Conservation (phyloP, 2,329 filamentous ascomycete species). For the Didymella glomerata region DNA sequence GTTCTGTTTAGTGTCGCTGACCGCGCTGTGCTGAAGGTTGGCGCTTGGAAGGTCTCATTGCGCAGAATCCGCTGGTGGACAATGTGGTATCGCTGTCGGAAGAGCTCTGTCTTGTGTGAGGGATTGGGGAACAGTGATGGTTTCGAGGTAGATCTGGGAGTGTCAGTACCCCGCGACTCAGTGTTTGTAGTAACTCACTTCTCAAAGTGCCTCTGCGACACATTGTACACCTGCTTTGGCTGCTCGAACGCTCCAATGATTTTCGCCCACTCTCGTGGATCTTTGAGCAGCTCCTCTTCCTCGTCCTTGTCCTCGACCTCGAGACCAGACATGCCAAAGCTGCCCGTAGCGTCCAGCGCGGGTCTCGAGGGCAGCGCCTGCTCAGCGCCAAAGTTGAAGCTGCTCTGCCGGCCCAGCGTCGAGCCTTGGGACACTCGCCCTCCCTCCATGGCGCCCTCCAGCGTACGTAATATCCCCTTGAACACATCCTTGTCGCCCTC, state of each 20-base stretch:
- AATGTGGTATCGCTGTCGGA: slow-evolving; percentile 89
- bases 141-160: slow-evolving; percentile 50
- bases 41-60: slow-evolving; percentile 91
- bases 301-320: slow-evolving; percentile 62
- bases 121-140: slow-evolving; percentile 70
- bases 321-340: slow-evolving; percentile 65
- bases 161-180: slow-evolving; percentile 22
- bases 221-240: slow-evolving; percentile 79
- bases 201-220: slow-evolving; percentile 89
- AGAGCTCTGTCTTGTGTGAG: slow-evolving; percentile 82
- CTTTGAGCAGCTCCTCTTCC: slow-evolving; percentile 65
- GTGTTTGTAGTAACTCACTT: slow-evolving; percentile 57
- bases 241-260: slow-evolving; percentile 86
- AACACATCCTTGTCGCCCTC: slow-evolving; percentile 76
- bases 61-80: slow-evolving; percentile 91
- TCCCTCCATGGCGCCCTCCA: slow-evolving; percentile 91
- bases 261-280: slow-evolving; percentile 84
- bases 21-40: slow-evolving; percentile 70
- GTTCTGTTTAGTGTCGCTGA: slow-evolving; percentile 64
- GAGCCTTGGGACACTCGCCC: slow-evolving; percentile 69
- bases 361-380: slow-evolving; percentile 41
- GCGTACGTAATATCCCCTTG: slow-evolving; percentile 79
- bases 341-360: slow-evolving; percentile 66
- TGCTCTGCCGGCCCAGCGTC: slow-evolving; percentile 70
- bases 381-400: slow-evolving; percentile 66